phyloP scores from a whole-genome alignment of 2,329 filamentous ascomycete genomes.

The Sporothrix humicola region DNA sequence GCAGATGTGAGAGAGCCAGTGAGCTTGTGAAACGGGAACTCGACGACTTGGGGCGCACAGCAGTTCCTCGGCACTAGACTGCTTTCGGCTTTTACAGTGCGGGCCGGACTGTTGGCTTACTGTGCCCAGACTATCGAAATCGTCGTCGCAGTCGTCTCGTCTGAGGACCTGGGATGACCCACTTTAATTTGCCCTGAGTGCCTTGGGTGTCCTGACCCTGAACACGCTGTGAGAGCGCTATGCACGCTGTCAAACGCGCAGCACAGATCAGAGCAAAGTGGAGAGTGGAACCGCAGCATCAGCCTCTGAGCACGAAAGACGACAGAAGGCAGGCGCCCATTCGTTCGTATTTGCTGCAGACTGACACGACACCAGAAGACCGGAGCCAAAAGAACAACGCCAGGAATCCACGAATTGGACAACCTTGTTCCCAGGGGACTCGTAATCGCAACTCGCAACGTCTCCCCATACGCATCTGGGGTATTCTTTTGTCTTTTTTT shows the following conservation, averaged over 20 bases:
- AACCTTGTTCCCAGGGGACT: slow-evolving; percentile 9
- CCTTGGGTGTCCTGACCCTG: neutral
- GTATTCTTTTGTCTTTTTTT: neutral
- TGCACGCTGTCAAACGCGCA: neutral
- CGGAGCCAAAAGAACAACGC: neutral
- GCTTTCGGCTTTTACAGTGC: slow-evolving; percentile 24
- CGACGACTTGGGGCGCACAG: neutral
- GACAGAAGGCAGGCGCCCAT: neutral
- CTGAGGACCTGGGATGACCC: neutral
- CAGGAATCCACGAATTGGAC: neutral
- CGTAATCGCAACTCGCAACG: slow-evolving; percentile 33
- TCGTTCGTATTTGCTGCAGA: slow-evolving; percentile 3
- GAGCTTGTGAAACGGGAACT: neutral
- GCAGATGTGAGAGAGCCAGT: neutral
- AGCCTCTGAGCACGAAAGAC: neutral
- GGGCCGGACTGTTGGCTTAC: neutral
- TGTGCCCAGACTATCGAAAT: neutral
- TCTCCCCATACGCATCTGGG: slow-evolving; percentile 25
- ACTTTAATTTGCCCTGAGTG: neutral
- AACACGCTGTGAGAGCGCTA: neutral
- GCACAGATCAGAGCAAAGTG: neutral
- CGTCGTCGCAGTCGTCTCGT: neutral
- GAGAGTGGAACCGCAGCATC: neutral
- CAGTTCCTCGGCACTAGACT: neutral
- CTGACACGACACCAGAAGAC: neutral